Conservation (phyloP, 495 filamentous ascomycete genomes). For the Mytilinidion resinicola region DNA sequence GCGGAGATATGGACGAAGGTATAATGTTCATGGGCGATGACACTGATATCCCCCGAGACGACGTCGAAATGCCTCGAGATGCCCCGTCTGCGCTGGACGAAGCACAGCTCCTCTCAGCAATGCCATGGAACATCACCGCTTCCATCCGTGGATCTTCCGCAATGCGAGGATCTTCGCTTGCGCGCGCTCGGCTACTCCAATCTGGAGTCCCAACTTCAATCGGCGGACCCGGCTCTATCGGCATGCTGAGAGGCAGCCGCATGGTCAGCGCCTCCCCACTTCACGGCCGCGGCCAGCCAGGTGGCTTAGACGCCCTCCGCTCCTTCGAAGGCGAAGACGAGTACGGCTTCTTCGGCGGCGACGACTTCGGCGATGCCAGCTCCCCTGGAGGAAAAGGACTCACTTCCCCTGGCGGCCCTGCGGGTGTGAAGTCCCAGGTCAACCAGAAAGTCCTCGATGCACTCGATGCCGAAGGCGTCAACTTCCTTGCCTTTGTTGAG, state of each 20-base stretch:
- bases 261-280: conserved; percentile 59
- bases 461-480: conserved; percentile 52
- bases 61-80: conserved; percentile 54
- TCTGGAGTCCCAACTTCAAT: conserved; percentile 10
- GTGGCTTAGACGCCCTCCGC: conserved; percentile 39
- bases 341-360: conserved; percentile 5
- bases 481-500: conserved; percentile 56
- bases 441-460: conserved; percentile 32
- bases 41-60: conserved; percentile 4
- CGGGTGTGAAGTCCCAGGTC: neutral
- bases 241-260: conserved; percentile 37
- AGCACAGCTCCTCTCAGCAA: conserved; percentile 48
- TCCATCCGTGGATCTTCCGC: conserved; percentile 50
- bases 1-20: conserved; percentile 40
- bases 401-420: conserved; percentile 3
- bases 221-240: conserved; percentile 32
- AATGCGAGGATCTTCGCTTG: conserved; percentile 35
- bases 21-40: conserved; percentile 17
- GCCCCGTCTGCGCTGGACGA: conserved; percentile 52
- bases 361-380: conserved; percentile 9
- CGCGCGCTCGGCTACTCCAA: conserved; percentile 15
- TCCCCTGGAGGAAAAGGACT: neutral
- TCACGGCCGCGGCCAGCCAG: conserved; percentile 45
- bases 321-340: conserved; percentile 36
- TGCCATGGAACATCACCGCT: conserved; percentile 67